Evolutionary conservation across 192 early-diverging fungal genomes (phyloP), one percentile per base, ranked within the genome.

Genomic region (Mortierella alpina): DNA sequence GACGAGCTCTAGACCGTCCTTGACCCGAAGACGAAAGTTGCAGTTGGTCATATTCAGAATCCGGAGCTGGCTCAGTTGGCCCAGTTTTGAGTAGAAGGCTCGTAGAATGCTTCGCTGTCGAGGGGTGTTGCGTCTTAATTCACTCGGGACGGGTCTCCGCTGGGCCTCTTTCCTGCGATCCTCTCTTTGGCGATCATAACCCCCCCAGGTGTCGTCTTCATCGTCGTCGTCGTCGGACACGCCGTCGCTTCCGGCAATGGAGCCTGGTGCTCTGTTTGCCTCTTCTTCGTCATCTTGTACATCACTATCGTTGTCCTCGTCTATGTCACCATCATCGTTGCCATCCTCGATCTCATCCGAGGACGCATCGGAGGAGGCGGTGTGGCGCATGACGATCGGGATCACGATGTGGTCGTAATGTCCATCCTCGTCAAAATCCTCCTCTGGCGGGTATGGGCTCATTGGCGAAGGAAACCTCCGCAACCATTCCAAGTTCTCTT

Each of bases 81-180:
- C 75, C 40, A 77, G 45, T 6, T 63, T 57, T 22, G 3, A n/a
- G 48, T 66, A 77, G 9, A 77, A 65, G 12, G 63, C 52, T 20
- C 58, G 54, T 4, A 77, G 56, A 11, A 52, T 46, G 1, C 22
- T 50, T 9, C 46, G 42, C 9, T 73, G 70, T 6, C 39, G 23
- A 2, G 22, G 14, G 1, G 54, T 56, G 40, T 63, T 63, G 12
- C 41, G 52, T 53, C 8, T 52, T 45, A 6, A 51, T 31, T 31
- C 31, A 31, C 31, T 59, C 12, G 58, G 9, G 4, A 41, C 7
- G 1, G 58, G 22, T 10, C 31, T 17, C 31, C 41, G 31, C 12
- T 59, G 39, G 39, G 58, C 58, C 58, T 59, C 51, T 23, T 22
- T 18, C 48, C 48, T 46, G 48, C 31, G 31, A 31, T 31, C 31